Conservation (phyloP, 164 flowering plant genomes). For the Dillenia turbinata region DNA sequence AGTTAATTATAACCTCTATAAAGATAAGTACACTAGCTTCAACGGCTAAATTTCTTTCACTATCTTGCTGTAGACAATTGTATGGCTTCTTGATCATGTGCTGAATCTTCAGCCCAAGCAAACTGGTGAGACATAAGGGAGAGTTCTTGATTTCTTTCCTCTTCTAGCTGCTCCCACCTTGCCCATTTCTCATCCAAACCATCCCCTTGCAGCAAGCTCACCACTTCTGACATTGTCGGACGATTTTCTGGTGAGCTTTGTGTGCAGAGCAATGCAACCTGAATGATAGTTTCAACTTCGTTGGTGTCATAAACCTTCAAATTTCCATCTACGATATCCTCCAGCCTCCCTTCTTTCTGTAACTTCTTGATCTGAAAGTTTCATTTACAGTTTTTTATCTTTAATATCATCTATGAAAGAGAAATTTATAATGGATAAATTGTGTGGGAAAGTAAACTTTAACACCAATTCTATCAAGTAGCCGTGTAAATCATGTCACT, state of each 20-base stretch:
- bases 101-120: conserved; percentile 71
- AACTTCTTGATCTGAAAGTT: conserved; percentile 68
- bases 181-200: conserved; percentile 75
- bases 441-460: not conserved
- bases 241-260: conserved; percentile 81
- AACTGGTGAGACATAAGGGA: conserved; percentile 44
- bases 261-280: conserved; percentile 87
- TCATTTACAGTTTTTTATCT: not conserved
- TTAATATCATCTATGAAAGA: not conserved
- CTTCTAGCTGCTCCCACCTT: conserved; percentile 72
- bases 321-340: conserved; percentile 66
- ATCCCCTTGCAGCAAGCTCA: conserved; percentile 63
- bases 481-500: too few relatives aligned
- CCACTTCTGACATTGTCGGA: conserved; percentile 78
- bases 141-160: conserved; percentile 37
- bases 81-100: conserved; percentile 65
- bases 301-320: conserved; percentile 45
- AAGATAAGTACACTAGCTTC: too few relatives aligned
- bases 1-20: too few relatives aligned
- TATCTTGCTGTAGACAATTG: conserved; percentile 76
- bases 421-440: not conserved
- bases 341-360: conserved; percentile 61
- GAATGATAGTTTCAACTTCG: conserved; percentile 71
- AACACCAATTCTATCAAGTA: too few relatives aligned
- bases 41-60: not conserved